Percentiles rank a stretch among this genome's conserved stretches.
Evolutionary conservation across 2,329 filamentous ascomycete species (phyloP).

Genomic region (Akanthomyces muscarius): DNA sequence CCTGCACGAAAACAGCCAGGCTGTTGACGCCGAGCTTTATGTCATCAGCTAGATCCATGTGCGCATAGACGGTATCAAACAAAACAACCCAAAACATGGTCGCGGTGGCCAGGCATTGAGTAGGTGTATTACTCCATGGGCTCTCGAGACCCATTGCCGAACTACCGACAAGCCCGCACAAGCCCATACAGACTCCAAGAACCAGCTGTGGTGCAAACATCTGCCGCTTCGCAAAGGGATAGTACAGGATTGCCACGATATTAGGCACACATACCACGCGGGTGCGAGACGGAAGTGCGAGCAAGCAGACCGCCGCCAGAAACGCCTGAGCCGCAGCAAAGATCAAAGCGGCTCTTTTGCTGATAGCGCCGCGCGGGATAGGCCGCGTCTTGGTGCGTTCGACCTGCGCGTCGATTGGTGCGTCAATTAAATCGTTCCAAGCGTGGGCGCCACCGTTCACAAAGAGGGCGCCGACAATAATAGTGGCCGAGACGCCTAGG

Average conservation of each 20-base stretch:
- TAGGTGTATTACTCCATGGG: constrained; percentile 24
- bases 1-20: constrained; percentile 25
- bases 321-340: constrained; percentile 29
- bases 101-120: constrained; percentile 26
- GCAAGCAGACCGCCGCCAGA: not conserved
- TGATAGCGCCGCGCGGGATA: constrained; percentile 32
- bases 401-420: constrained; percentile 29
- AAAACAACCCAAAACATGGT: constrained; percentile 31
- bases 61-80: constrained; percentile 36
- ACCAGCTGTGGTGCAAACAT: constrained; percentile 34
- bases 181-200: constrained; percentile 32
- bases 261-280: constrained; percentile 26
- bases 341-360: constrained; percentile 25
- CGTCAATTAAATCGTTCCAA: constrained; percentile 36
- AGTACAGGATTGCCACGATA: constrained; percentile 28
- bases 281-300: constrained; percentile 9
- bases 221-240: constrained; percentile 35
- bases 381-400: constrained; percentile 30
- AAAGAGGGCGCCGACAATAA: constrained; percentile 27
- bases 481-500: not conserved
- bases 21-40: constrained; percentile 31
- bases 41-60: constrained; percentile 33
- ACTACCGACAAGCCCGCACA: constrained; percentile 29
- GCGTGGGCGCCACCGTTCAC: constrained; percentile 28
- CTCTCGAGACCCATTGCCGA: constrained; percentile 24